A percentile compares a stretch with the other conserved stretches of the same genome.
These are phyloP conservation scores for Blastocrithidia nonstop DNA, from an alignment of 208 protist genomes.

Conservation along the genomic window DNA sequence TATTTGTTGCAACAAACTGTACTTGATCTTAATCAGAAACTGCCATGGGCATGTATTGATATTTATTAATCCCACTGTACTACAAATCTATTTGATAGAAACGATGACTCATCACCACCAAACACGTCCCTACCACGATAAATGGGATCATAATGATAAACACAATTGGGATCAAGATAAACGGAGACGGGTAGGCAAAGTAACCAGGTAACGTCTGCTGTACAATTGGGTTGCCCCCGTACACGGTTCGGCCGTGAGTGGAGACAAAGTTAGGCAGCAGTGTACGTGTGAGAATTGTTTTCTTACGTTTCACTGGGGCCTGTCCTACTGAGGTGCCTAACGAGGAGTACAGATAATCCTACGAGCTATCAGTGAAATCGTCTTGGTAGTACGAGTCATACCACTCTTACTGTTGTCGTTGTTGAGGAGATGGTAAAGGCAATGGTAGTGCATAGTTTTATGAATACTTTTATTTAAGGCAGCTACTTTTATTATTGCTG, in stretches of 20 bases:
- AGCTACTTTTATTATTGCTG: too few relatives aligned
- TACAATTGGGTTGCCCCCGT: conserved; percentile 50
- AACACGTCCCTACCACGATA: conserved; percentile 17
- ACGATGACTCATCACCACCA: conserved; percentile 16
- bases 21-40: too few relatives aligned
- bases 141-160: conserved; percentile 36
- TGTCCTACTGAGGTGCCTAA: too few relatives aligned
- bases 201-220: conserved; percentile 62
- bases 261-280: conserved; percentile 17
- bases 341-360: too few relatives aligned
- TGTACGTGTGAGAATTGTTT: too few relatives aligned
- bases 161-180: conserved; percentile 31
- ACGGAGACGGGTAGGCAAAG: conserved; percentile 38
- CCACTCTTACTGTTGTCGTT: too few relatives aligned
- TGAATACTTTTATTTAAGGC: too few relatives aligned
- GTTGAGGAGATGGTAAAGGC: too few relatives aligned
- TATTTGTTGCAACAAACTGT: too few relatives aligned
- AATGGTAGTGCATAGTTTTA: too few relatives aligned
- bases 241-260: conserved; percentile 45
- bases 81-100: conserved; percentile 15
- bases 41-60: conserved; percentile 70
- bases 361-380: too few relatives aligned
- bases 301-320: conserved; percentile 4
- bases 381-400: too few relatives aligned
- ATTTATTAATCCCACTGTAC: conserved; percentile 56